A percentile compares a stretch with the other conserved stretches of the same genome.
These are phyloP conservation scores for Claviceps pazoutovae DNA, from an alignment of 2,329 filamentous ascomycete genomes.

Conservation along the genomic window DNA sequence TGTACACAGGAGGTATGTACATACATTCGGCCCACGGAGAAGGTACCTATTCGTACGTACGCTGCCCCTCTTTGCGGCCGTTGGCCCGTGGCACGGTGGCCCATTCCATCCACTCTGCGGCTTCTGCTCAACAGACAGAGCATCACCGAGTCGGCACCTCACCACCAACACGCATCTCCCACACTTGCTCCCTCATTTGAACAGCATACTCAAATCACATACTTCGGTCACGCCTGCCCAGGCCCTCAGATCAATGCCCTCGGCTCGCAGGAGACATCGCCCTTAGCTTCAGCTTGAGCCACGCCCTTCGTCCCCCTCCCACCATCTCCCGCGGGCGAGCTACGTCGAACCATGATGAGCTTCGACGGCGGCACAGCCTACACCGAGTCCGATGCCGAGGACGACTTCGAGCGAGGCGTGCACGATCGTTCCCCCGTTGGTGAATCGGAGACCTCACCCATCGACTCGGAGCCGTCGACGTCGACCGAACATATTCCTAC, in stretches of 20 bases:
- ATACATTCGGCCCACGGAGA: too few species aligned
- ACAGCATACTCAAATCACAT: background rate
- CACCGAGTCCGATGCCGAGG: constrained; percentile 68
- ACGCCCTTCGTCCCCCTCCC: background rate
- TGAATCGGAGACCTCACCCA: constrained; percentile 56
- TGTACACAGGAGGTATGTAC: too few species aligned
- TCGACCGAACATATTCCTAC: constrained; percentile 65
- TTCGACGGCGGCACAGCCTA: constrained; percentile 56
- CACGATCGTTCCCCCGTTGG: constrained; percentile 53
- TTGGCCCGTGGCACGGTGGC: too few species aligned
- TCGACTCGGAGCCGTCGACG: constrained; percentile 57
- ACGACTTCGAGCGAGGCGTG: constrained; percentile 67
- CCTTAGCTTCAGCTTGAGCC: background rate
- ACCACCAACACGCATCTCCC: background rate
- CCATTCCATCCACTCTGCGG: too few species aligned
- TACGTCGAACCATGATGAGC: constrained; percentile 31
- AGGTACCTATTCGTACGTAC: too few species aligned
- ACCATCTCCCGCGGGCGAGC: background rate
- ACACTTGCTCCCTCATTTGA: background rate
- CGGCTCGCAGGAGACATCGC: background rate
- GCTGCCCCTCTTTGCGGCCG: too few species aligned
- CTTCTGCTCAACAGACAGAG: background rate
- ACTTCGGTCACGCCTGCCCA: background rate
- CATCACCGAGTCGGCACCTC: background rate
- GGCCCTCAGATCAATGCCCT: background rate